Conservation (phyloP, 495 filamentous ascomycete species). For the Penicillium soppii region DNA sequence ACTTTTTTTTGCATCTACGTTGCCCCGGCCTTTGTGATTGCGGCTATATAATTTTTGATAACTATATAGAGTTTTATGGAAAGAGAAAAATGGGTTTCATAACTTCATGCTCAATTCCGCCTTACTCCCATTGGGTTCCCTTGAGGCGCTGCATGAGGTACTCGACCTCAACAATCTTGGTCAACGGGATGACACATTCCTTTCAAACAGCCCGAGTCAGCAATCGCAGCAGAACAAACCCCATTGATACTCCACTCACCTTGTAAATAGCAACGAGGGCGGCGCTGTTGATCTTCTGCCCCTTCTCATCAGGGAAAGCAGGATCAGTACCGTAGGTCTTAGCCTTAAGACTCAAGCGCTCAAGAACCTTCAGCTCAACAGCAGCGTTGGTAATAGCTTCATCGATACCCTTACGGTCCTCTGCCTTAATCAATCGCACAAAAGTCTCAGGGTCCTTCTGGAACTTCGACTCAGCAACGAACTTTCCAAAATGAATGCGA, state of each 20-base stretch:
- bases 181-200: conserved; percentile 93
- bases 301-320: conserved; percentile 53
- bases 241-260: conserved; percentile 36
- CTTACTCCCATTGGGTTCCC: conserved; percentile 61
- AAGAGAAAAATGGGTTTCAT: conserved; percentile 22
- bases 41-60: conserved; percentile 5
- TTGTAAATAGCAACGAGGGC: conserved; percentile 94
- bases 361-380: conserved; percentile 91
- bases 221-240: background rate
- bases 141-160: conserved; percentile 93
- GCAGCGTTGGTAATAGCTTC: conserved; percentile 84
- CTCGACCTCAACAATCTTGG: conserved; percentile 96
- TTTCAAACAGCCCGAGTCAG: conserved; percentile 31
- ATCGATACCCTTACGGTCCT: conserved; percentile 77
- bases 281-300: conserved; percentile 83
- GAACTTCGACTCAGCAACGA: conserved; percentile 99
- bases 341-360: conserved; percentile 84
- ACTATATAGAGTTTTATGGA: conserved; percentile 9
- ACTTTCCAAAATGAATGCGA: conserved; percentile 97
- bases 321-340: conserved; percentile 95
- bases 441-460: conserved; percentile 76
- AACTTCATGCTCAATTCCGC: conserved; percentile 18
- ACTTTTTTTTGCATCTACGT: background rate
- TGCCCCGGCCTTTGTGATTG: background rate
- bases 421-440: conserved; percentile 73